Evolutionary conservation across 176 grass and related monocot species (phyloP).

Genomic region (Avena atlantica): DNA sequence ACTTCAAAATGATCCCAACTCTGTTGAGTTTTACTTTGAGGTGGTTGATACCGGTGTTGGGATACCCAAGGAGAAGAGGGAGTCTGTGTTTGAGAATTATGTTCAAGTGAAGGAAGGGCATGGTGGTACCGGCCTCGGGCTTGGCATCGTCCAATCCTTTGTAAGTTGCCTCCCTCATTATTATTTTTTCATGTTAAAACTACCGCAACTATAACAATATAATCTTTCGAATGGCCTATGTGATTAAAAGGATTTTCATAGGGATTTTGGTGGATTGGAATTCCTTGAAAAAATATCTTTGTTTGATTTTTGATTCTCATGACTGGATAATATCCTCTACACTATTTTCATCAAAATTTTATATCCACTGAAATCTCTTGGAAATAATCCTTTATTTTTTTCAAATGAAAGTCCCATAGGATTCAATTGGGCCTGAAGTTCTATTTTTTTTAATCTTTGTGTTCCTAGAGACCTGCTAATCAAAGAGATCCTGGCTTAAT

Average conservation of each 20-base stretch:
- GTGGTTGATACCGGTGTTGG: constrained; percentile 79
- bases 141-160: constrained; percentile 93
- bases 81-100: constrained; percentile 84
- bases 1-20: constrained; percentile 36
- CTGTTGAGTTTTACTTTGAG: constrained; percentile 70
- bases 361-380: background rate
- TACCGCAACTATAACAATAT: background rate
- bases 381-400: background rate
- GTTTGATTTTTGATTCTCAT: background rate
- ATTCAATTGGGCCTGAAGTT: background rate
- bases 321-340: too few species aligned
- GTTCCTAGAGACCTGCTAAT: background rate
- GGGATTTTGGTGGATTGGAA: background rate
- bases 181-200: background rate
- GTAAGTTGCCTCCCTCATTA: constrained; percentile 38
- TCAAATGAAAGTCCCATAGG: background rate
- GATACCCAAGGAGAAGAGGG: constrained; percentile 70
- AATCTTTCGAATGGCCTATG: background rate
- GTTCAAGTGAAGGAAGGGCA: constrained; percentile 76
- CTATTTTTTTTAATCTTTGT: background rate
- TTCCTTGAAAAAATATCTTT: background rate
- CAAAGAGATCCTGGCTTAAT: too few species aligned
- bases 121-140: constrained; percentile 76
- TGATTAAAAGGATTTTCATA: background rate
- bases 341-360: background rate